Evolutionary conservation across 2,329 filamentous ascomycete genomes (phyloP).

Genomic region (Curvularia hawaiiensis): DNA sequence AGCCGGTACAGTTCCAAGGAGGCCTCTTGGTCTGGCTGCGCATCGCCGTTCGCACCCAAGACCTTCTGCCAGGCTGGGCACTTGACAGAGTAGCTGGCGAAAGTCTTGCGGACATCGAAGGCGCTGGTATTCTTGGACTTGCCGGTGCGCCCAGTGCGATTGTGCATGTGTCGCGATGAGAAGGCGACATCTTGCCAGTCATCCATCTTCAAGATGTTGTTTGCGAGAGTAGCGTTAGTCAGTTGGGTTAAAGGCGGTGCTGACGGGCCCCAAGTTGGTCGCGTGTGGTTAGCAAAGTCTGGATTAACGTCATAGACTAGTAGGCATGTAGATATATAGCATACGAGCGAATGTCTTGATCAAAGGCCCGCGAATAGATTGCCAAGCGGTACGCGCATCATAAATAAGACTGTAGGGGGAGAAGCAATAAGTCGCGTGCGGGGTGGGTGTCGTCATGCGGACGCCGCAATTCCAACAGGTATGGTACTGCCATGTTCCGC

Average conservation of each 20-base stretch:
- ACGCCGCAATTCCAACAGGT: slow-evolving; percentile 2
- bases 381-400: background rate
- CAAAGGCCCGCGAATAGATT: background rate
- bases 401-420: background rate
- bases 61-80: slow-evolving; percentile 28
- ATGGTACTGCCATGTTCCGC: background rate
- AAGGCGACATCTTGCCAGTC: slow-evolving; percentile 36
- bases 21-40: slow-evolving; percentile 11
- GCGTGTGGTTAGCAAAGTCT: slow-evolving; percentile 2
- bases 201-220: background rate
- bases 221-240: background rate
- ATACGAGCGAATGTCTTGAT: background rate
- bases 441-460: slow-evolving; percentile 7
- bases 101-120: slow-evolving; percentile 33
- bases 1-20: slow-evolving; percentile 28
- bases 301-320: slow-evolving; percentile 13
- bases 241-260: background rate
- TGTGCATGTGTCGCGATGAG: slow-evolving; percentile 33
- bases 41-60: background rate
- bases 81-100: slow-evolving; percentile 30
- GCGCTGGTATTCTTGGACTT: slow-evolving; percentile 19
- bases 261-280: background rate
- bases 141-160: slow-evolving; percentile 17
- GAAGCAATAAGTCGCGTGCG: background rate
- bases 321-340: background rate